A percentile compares a stretch with the other conserved stretches of the same genome.
Evolutionary conservation across 768 basidiomycete species (phyloP).

Genomic region (Termitomyces sp.): DNA sequence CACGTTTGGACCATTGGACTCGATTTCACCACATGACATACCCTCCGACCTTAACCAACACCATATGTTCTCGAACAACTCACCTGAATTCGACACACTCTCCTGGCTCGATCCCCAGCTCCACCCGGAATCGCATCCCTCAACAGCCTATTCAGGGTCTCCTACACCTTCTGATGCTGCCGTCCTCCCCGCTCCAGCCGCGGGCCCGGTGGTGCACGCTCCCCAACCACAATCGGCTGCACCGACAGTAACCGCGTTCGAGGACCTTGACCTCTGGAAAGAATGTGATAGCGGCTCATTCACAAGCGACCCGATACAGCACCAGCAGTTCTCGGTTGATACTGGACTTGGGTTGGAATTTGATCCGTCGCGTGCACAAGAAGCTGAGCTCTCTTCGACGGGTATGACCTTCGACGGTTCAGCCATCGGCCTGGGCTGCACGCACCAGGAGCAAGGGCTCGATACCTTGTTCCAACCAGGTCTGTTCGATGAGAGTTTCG

Average conservation of each 20-base stretch:
- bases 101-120: conserved; percentile 12
- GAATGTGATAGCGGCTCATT: neutral
- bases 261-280: conserved; percentile 6
- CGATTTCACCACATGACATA: conserved; percentile 16
- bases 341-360: neutral
- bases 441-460: neutral
- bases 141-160: conserved; percentile 39
- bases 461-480: conserved; percentile 5
- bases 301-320: neutral
- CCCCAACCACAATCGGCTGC: conserved; percentile 16
- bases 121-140: conserved; percentile 20
- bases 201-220: conserved; percentile 16
- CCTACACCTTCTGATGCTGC: conserved; percentile 21
- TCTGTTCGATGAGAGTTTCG: conserved; percentile 5
- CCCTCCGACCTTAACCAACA: neutral
- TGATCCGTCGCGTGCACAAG: neutral
- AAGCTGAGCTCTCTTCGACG: neutral
- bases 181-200: neutral
- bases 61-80: conserved; percentile 8
- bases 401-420: neutral
- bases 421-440: neutral
- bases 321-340: neutral
- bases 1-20: conserved; percentile 21
- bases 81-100: conserved; percentile 12
- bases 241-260: conserved; percentile 9